phyloP scores from a whole-genome alignment of 2,329 filamentous ascomycete species.

The Aspergillus nomiae region DNA sequence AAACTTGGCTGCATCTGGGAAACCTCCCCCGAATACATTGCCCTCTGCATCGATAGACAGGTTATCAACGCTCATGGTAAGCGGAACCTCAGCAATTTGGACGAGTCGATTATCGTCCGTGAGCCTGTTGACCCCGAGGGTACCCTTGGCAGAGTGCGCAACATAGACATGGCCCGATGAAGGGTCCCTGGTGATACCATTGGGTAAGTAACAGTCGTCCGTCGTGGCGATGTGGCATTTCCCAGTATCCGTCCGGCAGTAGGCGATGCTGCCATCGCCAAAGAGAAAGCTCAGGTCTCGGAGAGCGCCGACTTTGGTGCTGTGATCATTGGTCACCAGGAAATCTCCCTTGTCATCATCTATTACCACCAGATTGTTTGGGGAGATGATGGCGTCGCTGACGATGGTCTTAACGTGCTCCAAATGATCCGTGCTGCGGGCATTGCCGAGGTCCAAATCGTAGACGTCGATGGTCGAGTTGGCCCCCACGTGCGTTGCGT shows the following conservation, averaged over 20 bases:
- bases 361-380: slow-evolving; percentile 5
- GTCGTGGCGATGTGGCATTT: background rate
- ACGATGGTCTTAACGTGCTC: slow-evolving; percentile 5
- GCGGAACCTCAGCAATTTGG: background rate
- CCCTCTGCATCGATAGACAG: slow-evolving; percentile 4
- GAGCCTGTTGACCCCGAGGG: background rate
- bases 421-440: background rate
- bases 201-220: background rate
- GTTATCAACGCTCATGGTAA: background rate
- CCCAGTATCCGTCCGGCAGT: background rate
- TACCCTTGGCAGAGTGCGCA: background rate
- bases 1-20: background rate
- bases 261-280: background rate
- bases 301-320: background rate
- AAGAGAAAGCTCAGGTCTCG: background rate
- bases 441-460: background rate
- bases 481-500: background rate
- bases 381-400: slow-evolving; percentile 6
- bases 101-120: background rate
- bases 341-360: background rate
- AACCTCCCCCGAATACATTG: background rate
- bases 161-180: background rate
- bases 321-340: slow-evolving; percentile 9
- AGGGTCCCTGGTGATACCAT: slow-evolving; percentile 1
- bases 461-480: slow-evolving; percentile 10